Percentiles rank a stretch among this genome's conserved stretches.
Evolutionary conservation across 495 filamentous ascomycete species (phyloP).

Genomic region (Xylaria acuta): DNA sequence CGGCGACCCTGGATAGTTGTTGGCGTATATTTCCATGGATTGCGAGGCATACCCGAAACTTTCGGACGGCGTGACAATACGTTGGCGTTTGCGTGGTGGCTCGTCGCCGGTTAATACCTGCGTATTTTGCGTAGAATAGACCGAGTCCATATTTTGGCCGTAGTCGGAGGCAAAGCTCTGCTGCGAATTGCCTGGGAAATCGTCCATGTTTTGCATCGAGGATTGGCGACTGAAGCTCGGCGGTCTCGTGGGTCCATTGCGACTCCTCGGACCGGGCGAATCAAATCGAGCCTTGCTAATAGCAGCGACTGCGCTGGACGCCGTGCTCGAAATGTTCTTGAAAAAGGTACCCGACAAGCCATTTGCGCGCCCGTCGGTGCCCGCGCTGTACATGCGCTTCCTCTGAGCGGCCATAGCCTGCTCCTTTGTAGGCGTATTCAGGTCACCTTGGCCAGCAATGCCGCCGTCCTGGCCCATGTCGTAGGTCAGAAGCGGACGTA

Average conservation of each 20-base stretch:
- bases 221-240: conserved; percentile 62
- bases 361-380: conserved; percentile 66
- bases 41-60: conserved; percentile 55
- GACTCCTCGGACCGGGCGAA: conserved; percentile 74
- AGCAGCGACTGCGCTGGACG: conserved; percentile 88
- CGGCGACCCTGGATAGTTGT: conserved; percentile 64
- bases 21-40: conserved; percentile 60
- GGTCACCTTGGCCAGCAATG: conserved; percentile 61
- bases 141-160: conserved; percentile 54
- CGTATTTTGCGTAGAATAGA: conserved; percentile 49
- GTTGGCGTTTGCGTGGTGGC: conserved; percentile 82
- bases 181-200: conserved; percentile 55
- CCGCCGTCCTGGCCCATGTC: conserved; percentile 82
- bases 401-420: conserved; percentile 98
- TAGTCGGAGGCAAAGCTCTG: conserved; percentile 57
- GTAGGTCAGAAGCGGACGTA: conserved; percentile 85
- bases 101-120: conserved; percentile 64
- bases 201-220: conserved; percentile 65
- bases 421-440: conserved; percentile 97
- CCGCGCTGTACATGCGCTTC: conserved; percentile 85
- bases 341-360: conserved; percentile 86
- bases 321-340: conserved; percentile 91
- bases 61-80: conserved; percentile 52
- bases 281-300: conserved; percentile 96
- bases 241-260: conserved; percentile 52